Base-by-base conservation (phyloP, 352 stramenopile species). In the Phytophthora pistaciae region DNA sequence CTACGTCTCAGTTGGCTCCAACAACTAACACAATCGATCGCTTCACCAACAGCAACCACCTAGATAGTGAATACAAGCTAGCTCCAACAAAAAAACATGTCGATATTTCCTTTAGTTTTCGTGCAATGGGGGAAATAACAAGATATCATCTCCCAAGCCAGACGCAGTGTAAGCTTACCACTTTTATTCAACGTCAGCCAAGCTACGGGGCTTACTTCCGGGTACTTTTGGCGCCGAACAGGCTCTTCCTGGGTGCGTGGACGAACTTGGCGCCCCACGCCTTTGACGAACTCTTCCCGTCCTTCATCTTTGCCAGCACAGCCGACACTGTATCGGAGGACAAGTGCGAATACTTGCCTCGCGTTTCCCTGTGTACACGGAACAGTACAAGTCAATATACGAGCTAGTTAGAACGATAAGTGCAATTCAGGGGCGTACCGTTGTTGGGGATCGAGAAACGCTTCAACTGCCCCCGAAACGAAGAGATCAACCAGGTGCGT, bases 231-330 rank as follows among this genome's bases (percentile, higher is more conserved):
- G 78, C 70, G 8, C 87, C 83, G 48, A 93, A 79, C 21, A 93
- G 72, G 11, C 69, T 79, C 53, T 91, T 91, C 53, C 82, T 84
- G 6, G 74, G 56, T 16, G 71, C 71, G 18, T 72, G 60, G n/a
- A 80, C 68, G 25, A 80, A 86, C 1, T 60, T 76, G 3, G 70
- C 56, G 13, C 81, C 83, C 85, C 82, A 91, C 0, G 80, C 78
- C 50, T 81, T 83, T 8, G 80, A 90, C 3, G 73, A 74, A 1
- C 55, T 79, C 46, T 93, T 93, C 13, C 66, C 52, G 53, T 91
- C 85, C 54, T 93, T 93, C 71, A 92, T 79, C 62, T 95, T 95
- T n/a, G 84, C 84, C 5, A 86, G 74, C 29, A 95, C 80, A 2
- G 74, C 78, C 0, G 82, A 75, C n/a, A 95, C 84, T 3, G 75